Conservation (phyloP, 441 rosid species). For the Jatropha multifida region DNA sequence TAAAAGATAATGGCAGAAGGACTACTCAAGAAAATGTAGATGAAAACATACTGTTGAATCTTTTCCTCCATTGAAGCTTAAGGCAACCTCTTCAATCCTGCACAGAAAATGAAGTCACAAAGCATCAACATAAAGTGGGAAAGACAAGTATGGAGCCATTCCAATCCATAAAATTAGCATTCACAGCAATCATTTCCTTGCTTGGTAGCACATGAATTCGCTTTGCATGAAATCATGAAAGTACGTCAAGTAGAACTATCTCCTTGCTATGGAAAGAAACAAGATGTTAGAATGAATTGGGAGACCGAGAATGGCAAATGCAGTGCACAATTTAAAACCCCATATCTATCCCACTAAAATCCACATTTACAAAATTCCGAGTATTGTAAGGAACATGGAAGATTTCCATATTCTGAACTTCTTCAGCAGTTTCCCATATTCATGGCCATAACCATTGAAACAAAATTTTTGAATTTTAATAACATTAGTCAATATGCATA, state of each 20-base stretch:
- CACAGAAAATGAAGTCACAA: conserved; percentile 9
- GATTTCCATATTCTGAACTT: no score
- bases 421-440: background rate
- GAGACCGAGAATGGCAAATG: background rate
- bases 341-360: background rate
- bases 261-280: background rate
- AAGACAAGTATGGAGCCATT: background rate
- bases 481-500: background rate
- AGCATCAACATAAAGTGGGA: conserved; percentile 22
- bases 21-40: conserved; percentile 16
- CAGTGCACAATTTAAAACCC: background rate
- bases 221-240: background rate
- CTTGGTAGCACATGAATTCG: background rate
- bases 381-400: background rate
- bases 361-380: background rate
- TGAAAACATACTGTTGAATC: conserved; percentile 83
- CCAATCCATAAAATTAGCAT: conserved; percentile 3
- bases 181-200: no score
- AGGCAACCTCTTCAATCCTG: conserved; percentile 95
- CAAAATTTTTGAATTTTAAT: background rate
- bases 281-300: no score
- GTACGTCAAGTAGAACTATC: background rate
- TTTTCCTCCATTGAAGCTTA: conserved; percentile 99
- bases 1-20: conserved; percentile 16
- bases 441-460: background rate